Percentiles rank a stretch among this genome's conserved stretches.
phyloP scores from a whole-genome alignment of 2,329 filamentous ascomycete species.

The Aquanectria penicillioides region DNA sequence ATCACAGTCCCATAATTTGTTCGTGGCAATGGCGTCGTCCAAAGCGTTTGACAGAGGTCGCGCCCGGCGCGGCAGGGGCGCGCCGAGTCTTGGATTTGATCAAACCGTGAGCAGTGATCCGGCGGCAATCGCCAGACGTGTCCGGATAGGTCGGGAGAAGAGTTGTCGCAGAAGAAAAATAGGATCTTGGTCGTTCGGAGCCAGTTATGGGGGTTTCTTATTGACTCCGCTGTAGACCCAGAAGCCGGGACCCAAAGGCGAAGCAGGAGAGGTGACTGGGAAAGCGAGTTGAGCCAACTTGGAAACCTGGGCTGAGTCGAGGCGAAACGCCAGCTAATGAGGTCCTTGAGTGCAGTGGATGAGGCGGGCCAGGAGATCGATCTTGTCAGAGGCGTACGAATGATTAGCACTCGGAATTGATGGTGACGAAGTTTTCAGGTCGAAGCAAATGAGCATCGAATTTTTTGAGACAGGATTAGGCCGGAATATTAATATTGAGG shows the following conservation, averaged over 20 bases:
- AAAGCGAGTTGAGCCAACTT: slow-evolving; percentile 92
- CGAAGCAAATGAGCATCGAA: slow-evolving; percentile 21
- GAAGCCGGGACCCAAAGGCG: slow-evolving; percentile 90
- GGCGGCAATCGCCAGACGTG: slow-evolving; percentile 36
- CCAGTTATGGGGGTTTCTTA: slow-evolving; percentile 96
- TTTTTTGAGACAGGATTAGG: slow-evolving; percentile 25
- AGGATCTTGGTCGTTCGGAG: slow-evolving; percentile 22
- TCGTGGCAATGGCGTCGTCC: slow-evolving; percentile 27
- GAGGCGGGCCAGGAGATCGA: slow-evolving; percentile 8
- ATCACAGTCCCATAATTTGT: slow-evolving; percentile 44
- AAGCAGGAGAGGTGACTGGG: slow-evolving; percentile 77
- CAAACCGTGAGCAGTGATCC: slow-evolving; percentile 40
- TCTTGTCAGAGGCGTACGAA: slow-evolving; percentile 12
- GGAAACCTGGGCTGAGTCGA: slow-evolving; percentile 64
- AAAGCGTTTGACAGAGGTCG: slow-evolving; percentile 36
- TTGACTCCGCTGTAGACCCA: slow-evolving; percentile 97
- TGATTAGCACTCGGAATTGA: slow-evolving; percentile 8
- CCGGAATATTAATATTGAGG: slow-evolving; percentile 15
- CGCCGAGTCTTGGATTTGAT: slow-evolving; percentile 47
- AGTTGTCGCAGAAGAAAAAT: slow-evolving; percentile 14
- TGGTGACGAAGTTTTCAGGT: slow-evolving; percentile 9
- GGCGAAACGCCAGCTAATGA: slow-evolving; percentile 34
- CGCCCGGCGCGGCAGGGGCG: slow-evolving; percentile 50
- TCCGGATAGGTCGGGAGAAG: slow-evolving; percentile 17
- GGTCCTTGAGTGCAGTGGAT: slow-evolving; percentile 18